These are phyloP conservation scores for Escallonia rubra DNA, from an alignment of 129 eudicot species.

Conservation along the genomic window DNA sequence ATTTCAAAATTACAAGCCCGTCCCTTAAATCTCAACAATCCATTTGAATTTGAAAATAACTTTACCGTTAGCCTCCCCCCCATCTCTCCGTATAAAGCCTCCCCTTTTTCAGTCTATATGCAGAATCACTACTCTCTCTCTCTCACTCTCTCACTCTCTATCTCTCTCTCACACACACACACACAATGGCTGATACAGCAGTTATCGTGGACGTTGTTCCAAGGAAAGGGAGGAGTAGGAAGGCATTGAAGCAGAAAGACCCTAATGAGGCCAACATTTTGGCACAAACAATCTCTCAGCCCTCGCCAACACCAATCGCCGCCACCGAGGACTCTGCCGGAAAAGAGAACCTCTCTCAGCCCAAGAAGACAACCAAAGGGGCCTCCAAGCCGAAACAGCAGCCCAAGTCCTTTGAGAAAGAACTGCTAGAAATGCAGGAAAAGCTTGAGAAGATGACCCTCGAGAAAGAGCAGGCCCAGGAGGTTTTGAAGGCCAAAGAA, in stretches of 20 bases:
- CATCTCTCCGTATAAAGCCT: constrained; percentile 15
- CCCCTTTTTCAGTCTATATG: background rate
- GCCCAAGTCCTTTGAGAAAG: constrained; percentile 42
- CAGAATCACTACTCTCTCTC: constrained; percentile 9
- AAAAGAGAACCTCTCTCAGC: constrained; percentile 70
- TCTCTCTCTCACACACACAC: background rate
- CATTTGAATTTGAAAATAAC: constrained; percentile 31
- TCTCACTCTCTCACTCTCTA: constrained; percentile 11
- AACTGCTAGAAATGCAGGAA: constrained; percentile 79
- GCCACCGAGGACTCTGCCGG: constrained; percentile 16
- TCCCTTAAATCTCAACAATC: too few relatives aligned
- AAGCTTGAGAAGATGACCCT: constrained; percentile 68
- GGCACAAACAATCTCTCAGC: constrained; percentile 36
- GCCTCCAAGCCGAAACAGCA: constrained; percentile 29
- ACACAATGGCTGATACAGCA: constrained; percentile 55
- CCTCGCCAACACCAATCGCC: constrained; percentile 12
- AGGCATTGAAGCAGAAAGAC: constrained; percentile 55
- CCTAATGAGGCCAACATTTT: constrained; percentile 55
- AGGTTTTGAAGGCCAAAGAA: constrained; percentile 53
- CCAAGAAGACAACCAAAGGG: constrained; percentile 34
- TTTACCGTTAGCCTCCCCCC: constrained; percentile 46
- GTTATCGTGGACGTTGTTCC: constrained; percentile 29
- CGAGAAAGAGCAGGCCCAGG: constrained; percentile 80
- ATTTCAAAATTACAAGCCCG: background rate
- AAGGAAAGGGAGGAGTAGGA: constrained; percentile 52